Evolutionary conservation across 768 basidiomycete genomes (phyloP), one percentile per base, ranked within the genome.

Genomic region (Pisolithus albus): DNA sequence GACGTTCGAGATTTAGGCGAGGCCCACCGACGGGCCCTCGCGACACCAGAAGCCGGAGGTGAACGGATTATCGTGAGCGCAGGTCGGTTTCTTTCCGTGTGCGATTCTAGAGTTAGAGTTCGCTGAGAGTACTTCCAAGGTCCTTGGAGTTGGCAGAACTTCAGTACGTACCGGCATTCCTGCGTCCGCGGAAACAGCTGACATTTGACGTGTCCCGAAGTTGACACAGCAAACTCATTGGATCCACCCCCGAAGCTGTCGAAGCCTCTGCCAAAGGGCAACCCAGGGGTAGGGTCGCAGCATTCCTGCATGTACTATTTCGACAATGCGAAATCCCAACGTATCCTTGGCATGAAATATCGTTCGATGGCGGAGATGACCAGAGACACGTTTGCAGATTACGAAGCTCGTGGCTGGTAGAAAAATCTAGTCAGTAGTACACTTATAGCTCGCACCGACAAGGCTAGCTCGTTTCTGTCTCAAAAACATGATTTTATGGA

Each of bases 1-100:
- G 78, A 83, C 47, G 80, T 82, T 4, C 74, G 80, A 8, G 81
- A 83, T 59, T 59, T 80, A 30, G 81, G 77, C 0, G 62, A 68
- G 13, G 81, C 77, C 0, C 83, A 85, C 57, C 70, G 72, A 1
- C 62, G 68, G 5, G 80, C 81, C 5, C 61, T 88, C 18, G 71
- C 73, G 50, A 75, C 70, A 47, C 68, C 74, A 28, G 73, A 69
- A 3, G 83, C 82, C 0, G 76, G 74, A 3, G 78, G 79, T 1
- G 71, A 86, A 49, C 70, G 86, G 38, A 75, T 86, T 59, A 72
- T 86, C 59, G 55, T 79, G 39, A 66, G 64, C n/a, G 67, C 64
- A 3, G 70, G 72, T 56, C 45, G 59, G 52, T 49, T 28, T 30
- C 3, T 10, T 1, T 38, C 24, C 11, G 30, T 18, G 39, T 4